A percentile compares a stretch with the other conserved stretches of the same genome.
Conservation (phyloP, 176 grass and related monocot species). For the Melocanna baccifera region DNA sequence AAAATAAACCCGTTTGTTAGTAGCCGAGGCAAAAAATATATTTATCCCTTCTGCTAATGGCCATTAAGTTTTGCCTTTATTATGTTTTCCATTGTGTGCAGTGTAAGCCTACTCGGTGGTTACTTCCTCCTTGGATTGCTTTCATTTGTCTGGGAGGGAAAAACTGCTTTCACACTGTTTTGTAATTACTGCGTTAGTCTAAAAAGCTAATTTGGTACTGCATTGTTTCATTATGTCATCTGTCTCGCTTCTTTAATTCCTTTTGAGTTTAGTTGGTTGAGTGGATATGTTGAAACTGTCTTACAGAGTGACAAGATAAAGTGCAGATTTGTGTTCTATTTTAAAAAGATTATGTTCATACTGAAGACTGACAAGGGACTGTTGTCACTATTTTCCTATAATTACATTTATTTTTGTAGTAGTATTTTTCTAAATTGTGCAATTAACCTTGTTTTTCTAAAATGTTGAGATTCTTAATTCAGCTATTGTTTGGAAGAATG, state of each 20-base stretch:
- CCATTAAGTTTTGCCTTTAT: not conserved
- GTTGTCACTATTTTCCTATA: not conserved
- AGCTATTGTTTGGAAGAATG: not conserved
- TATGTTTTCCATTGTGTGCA: not conserved
- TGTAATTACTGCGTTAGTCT: not conserved
- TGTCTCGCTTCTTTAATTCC: not conserved
- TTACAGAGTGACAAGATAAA: not conserved
- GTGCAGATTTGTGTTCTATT: not conserved
- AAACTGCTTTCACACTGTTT: not conserved
- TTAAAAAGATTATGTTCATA: not conserved
- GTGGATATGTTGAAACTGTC: not conserved
- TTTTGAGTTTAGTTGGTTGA: not conserved
- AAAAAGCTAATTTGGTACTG: not conserved
- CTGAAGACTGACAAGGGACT: not conserved
- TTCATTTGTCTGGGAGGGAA: not conserved
- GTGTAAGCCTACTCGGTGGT: not conserved
- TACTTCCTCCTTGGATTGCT: no score
- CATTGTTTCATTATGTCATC: not conserved
- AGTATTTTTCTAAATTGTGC: not conserved
- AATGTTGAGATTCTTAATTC: not conserved
- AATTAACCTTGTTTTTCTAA: not conserved
- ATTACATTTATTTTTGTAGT: not conserved
- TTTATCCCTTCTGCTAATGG: not conserved
- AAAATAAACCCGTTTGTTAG: not conserved
- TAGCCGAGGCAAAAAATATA: not conserved